Evolutionary conservation across 1,284 basidiomycete genomes (phyloP), one percentile per base, ranked within the genome.

Genomic region (Retiboletus flavoniger): DNA sequence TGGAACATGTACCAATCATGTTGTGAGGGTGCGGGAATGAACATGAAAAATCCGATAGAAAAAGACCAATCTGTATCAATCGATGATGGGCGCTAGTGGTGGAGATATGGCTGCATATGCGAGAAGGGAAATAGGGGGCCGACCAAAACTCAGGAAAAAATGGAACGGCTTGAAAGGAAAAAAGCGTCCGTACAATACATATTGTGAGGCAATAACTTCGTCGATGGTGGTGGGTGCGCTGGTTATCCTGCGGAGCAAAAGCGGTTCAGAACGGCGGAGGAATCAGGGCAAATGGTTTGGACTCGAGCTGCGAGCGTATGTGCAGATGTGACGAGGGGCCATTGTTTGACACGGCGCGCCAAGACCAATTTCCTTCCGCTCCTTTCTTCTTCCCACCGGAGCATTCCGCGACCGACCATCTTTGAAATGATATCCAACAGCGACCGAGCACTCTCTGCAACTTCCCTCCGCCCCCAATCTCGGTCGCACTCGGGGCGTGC

Each of bases 131-230:
- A 54, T 48, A 68, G 56, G 73, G 76, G 57, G 72, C 70, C 68
- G 61, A 54, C 57, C 34, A 56, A 61, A 46, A 46, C 57, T 60
- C 45, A 59, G 53, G 57, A 50, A 58, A 50, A 58, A 58, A 59
- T 58, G 57, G 60, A 63, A 58, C 66, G 64, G 68, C 78, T 60
- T 81, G 78, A 80, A 83, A 74, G 71, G 72, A 71, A 80, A 82
- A 72, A 71, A 80, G 84, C 83, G 85, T 87, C 85, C 84, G 83
- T 84, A 72, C 76, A 67, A 70, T 72, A 75, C 69, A 75, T 74
- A 74, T 70, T 61, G 65, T 63, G 65, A 69, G 68, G 63, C 60
- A 68, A 68, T 58, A 58, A 67, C 62, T 64, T 70, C 62, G 47
- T 63, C 40, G 62, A 64, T 62, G 65, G 58, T 51, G 58, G 50